Conservation (phyloP, 73 alveolate species). For the Paramecium bursaria region DNA sequence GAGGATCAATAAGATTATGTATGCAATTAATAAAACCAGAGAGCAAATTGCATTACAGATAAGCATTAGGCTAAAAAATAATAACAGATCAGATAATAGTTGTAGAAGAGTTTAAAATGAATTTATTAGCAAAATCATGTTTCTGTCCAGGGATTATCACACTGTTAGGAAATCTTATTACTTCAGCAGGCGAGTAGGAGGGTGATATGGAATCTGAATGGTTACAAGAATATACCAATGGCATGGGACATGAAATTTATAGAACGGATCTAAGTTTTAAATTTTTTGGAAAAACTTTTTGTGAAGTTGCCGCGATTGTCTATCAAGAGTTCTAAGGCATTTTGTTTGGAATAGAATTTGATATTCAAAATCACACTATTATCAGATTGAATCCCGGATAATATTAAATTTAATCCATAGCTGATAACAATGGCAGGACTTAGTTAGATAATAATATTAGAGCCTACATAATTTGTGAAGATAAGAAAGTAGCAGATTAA, state of each 20-base stretch:
- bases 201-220: conserved; percentile 87
- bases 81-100: conserved; percentile 80
- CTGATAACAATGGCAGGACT: conserved; percentile 79
- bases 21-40: conserved; percentile 96
- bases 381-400: conserved; percentile 93
- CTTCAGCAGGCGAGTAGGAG: conserved; percentile 88
- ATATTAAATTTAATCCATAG: conserved; percentile 81
- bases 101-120: conserved; percentile 82
- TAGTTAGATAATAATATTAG: too few relatives aligned
- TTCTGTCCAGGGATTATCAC: conserved; percentile 97
- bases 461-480: conserved; percentile 93
- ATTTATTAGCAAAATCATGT: conserved; percentile 91
- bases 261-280: conserved; percentile 76
- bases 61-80: conserved; percentile 74
- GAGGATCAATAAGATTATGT: conserved; percentile 82
- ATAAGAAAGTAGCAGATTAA: conserved; percentile 91
- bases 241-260: conserved; percentile 96
- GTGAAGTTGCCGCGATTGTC: conserved; percentile 87
- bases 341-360: conserved; percentile 95
- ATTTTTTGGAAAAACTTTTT: conserved; percentile 85
- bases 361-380: conserved; percentile 82
- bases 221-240: conserved; percentile 91
- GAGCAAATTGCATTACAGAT: conserved; percentile 88
- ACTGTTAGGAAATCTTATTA: conserved; percentile 78
- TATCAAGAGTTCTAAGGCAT: conserved; percentile 90